Conservation (phyloP, 768 basidiomycete genomes). For the Lactifluus echinatus region DNA sequence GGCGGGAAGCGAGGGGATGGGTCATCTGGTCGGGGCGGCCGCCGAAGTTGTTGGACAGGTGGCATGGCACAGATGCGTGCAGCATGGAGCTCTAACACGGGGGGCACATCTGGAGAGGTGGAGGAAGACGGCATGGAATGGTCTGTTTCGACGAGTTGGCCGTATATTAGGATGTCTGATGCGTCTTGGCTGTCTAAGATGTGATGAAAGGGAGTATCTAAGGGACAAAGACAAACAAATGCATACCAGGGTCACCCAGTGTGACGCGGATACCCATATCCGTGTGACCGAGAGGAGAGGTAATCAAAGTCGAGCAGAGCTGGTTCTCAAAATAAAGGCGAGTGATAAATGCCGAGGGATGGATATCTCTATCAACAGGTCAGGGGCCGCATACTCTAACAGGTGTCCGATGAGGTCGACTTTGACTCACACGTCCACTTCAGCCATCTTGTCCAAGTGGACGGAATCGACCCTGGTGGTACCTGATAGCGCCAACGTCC, state of each 20-base stretch:
- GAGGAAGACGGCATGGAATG: slow-evolving; percentile 14
- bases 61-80: slow-evolving; percentile 46
- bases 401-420: background rate
- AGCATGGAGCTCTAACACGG: slow-evolving; percentile 40
- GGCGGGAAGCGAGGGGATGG: slow-evolving; percentile 70
- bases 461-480: slow-evolving; percentile 44
- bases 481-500: slow-evolving; percentile 52
- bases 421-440: slow-evolving; percentile 38
- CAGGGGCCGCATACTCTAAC: background rate
- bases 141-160: slow-evolving; percentile 26
- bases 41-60: slow-evolving; percentile 28
- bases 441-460: slow-evolving; percentile 52
- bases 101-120: slow-evolving; percentile 23
- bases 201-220: background rate
- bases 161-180: slow-evolving; percentile 54
- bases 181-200: slow-evolving; percentile 56
- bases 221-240: background rate
- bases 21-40: slow-evolving; percentile 63
- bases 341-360: slow-evolving; percentile 53
- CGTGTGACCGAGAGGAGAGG: slow-evolving; percentile 30
- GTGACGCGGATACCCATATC: slow-evolving; percentile 57
- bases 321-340: slow-evolving; percentile 63
- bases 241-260: slow-evolving; percentile 58
- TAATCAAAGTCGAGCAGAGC: slow-evolving; percentile 44
- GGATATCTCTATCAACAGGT: slow-evolving; percentile 47